Evolutionary conservation across 371 early-diverging fungal species (phyloP).

Genomic region (Rhizopus arrhizus): DNA sequence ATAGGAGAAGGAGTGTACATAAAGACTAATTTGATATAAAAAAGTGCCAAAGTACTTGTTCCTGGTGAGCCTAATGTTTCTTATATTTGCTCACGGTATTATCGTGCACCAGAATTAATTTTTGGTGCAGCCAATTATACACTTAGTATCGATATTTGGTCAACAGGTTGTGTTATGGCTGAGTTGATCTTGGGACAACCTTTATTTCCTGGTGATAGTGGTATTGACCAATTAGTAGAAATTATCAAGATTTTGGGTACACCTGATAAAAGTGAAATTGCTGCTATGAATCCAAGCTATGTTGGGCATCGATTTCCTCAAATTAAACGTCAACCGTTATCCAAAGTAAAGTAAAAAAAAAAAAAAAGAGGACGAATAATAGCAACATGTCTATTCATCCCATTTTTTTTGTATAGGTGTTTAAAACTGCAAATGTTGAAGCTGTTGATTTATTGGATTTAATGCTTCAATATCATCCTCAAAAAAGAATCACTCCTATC

Average conservation of each 20-base stretch:
- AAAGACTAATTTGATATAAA: neutral
- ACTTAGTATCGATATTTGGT: conserved; percentile 95
- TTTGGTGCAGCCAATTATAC: conserved; percentile 95
- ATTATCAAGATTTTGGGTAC: conserved; percentile 99
- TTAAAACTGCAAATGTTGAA: conserved; percentile 74
- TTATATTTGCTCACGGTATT: conserved; percentile 98
- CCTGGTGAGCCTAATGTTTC: conserved; percentile 95
- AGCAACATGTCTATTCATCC: no score
- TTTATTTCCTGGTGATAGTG: conserved; percentile 98
- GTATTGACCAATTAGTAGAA: conserved; percentile 99
- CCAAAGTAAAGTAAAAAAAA: conserved; percentile 59
- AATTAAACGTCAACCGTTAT: conserved; percentile 92
- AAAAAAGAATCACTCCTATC: conserved; percentile 85
- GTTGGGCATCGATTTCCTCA: conserved; percentile 97
- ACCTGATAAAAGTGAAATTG: conserved; percentile 93
- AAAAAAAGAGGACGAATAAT: neutral
- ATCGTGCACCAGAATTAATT: conserved; percentile 98
- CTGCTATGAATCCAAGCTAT: conserved; percentile 95
- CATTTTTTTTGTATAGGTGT: conserved; percentile 47
- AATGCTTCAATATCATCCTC: conserved; percentile 94
- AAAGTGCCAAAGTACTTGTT: conserved; percentile 89
- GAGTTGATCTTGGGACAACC: conserved; percentile 97
- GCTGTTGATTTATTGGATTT: conserved; percentile 84
- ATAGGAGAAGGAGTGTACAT: neutral
- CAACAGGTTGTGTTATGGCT: conserved; percentile 98